Percentiles rank a stretch among this genome's conserved stretches.
phyloP scores from a whole-genome alignment of 1,139 yeast genomes.

The Taphrina betulina region DNA sequence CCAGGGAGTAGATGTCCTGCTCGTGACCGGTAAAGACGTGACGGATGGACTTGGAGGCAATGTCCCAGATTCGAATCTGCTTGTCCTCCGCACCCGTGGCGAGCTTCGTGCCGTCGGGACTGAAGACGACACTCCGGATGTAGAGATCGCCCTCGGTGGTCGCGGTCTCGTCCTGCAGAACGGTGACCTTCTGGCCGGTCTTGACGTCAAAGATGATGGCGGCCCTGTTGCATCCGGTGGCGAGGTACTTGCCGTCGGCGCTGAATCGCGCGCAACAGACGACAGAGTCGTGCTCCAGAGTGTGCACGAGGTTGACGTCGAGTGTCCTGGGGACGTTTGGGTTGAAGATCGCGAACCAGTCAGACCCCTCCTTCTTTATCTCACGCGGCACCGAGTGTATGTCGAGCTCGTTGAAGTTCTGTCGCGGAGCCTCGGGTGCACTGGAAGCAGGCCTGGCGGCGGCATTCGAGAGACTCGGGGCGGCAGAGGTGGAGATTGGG shows the following conservation, averaged over 20 bases:
- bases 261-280: constrained; percentile 96
- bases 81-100: constrained; percentile 99
- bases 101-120: constrained; percentile 91
- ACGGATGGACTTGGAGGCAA: constrained; percentile 78
- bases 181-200: constrained; percentile 86
- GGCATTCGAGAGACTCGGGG: constrained; percentile 37
- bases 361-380: constrained; percentile 76
- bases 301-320: constrained; percentile 85
- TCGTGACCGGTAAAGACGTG: constrained; percentile 92
- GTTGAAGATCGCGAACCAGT: constrained; percentile 86
- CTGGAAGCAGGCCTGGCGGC: constrained; percentile 11
- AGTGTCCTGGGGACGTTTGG: constrained; percentile 74
- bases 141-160: constrained; percentile 70
- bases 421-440: constrained; percentile 31
- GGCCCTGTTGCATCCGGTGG: constrained; percentile 95
- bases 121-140: constrained; percentile 91
- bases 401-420: constrained; percentile 24
- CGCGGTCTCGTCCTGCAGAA: constrained; percentile 72
- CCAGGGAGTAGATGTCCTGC: constrained; percentile 94
- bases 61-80: constrained; percentile 94
- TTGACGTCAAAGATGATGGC: constrained; percentile 93
- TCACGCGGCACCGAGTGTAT: constrained; percentile 42
- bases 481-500: constrained; percentile 35
- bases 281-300: constrained; percentile 87
- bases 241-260: constrained; percentile 86